Conservation (phyloP, 441 rosid genomes). For the Croton setiger region DNA sequence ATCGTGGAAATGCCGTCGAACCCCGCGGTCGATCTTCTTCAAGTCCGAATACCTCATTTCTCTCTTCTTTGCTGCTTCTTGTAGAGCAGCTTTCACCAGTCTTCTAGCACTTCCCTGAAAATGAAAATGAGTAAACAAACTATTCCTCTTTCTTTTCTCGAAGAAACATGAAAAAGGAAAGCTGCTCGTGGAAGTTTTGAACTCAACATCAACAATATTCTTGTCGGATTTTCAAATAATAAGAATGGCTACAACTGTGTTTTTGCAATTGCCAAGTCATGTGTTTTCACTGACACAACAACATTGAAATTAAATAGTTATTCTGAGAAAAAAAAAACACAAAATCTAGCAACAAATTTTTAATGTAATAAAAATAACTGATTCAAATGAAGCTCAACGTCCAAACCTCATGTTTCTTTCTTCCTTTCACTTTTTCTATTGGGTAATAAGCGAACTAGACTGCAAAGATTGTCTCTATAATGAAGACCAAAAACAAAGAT, state of each 20-base stretch:
- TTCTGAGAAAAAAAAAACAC: not conserved
- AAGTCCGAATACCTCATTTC: conserved; percentile 98
- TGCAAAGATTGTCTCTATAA: not conserved
- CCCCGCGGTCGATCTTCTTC: conserved; percentile 94
- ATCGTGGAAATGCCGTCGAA: conserved; percentile 92
- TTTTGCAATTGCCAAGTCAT: not conserved
- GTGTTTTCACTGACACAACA: not conserved
- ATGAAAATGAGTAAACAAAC: conserved; percentile 1
- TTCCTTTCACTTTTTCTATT: not conserved
- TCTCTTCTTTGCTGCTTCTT: conserved; percentile 87
- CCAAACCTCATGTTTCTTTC: not conserved
- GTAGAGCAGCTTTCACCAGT: conserved; percentile 82
- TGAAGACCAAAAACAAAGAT: not conserved
- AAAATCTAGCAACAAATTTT: not conserved
- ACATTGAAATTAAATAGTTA: not conserved
- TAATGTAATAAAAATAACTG: not conserved
- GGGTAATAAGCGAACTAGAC: not conserved
- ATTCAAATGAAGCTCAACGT: not conserved
- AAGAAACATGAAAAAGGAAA: not conserved
- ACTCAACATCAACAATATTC: not conserved
- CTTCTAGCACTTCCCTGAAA: conserved; percentile 87
- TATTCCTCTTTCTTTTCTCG: not conserved
- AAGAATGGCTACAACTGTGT: too few relatives aligned
- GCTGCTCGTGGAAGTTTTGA: not conserved
- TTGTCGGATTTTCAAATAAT: too few relatives aligned